A percentile compares a stretch with the other conserved stretches of the same genome.
Conservation (phyloP, 345 rosid species). For the Linum tenue region DNA sequence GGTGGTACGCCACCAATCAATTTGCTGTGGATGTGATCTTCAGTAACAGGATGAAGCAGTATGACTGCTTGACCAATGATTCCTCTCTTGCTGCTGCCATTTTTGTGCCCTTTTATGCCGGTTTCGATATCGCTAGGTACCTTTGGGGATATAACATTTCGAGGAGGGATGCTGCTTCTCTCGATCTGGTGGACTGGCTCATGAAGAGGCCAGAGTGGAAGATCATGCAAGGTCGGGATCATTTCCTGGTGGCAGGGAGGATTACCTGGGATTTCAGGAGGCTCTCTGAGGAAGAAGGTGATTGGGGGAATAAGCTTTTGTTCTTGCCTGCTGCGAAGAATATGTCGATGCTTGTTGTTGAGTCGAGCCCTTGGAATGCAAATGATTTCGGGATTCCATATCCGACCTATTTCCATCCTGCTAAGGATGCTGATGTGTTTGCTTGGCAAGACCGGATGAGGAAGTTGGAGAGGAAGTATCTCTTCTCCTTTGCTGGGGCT, state of each 20-base stretch:
- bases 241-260: conserved; percentile 83
- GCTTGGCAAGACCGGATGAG: conserved; percentile 82
- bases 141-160: conserved; percentile 79
- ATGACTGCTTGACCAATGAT: conserved; percentile 69
- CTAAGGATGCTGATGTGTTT: conserved; percentile 66
- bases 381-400: conserved; percentile 85
- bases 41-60: conserved; percentile 78
- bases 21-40: conserved; percentile 85
- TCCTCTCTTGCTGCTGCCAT: conserved; percentile 78
- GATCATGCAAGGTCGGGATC: conserved; percentile 77
- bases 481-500: conserved; percentile 91
- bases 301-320: conserved; percentile 92
- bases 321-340: conserved; percentile 76
- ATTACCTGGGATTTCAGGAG: conserved; percentile 95
- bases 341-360: conserved; percentile 92
- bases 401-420: conserved; percentile 87
- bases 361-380: conserved; percentile 90
- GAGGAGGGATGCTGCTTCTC: conserved; percentile 70
- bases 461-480: conserved; percentile 73
- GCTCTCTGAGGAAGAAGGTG: conserved; percentile 50
- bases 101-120: conserved; percentile 86
- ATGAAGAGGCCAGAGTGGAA: conserved; percentile 82
- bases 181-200: conserved; percentile 78
- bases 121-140: conserved; percentile 73
- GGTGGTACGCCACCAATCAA: conserved; percentile 88